phyloP scores from a whole-genome alignment of 106 monocot genomes.

The Apostasia ramifera region DNA sequence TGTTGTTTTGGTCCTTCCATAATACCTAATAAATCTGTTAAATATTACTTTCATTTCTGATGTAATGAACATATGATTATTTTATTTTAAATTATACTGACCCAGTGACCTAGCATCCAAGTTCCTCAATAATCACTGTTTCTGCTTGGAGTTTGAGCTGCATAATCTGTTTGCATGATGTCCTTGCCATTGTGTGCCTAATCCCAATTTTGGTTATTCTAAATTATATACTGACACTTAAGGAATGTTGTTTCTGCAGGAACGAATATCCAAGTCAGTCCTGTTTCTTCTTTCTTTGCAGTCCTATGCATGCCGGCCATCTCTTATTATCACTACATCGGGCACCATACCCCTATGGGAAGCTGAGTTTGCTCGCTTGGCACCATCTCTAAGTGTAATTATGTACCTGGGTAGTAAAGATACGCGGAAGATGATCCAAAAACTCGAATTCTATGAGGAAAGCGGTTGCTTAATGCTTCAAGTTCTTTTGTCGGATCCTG shows the following conservation, averaged over 20 bases:
- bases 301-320: constrained; percentile 31
- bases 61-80: too few species aligned
- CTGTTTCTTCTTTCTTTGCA: constrained; percentile 36
- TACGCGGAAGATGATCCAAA: constrained; percentile 39
- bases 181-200: too few species aligned
- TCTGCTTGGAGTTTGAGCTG: too few species aligned
- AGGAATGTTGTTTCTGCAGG: constrained; percentile 26
- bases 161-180: too few species aligned
- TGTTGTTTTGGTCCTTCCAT: too few species aligned
- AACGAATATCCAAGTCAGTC: constrained; percentile 50
- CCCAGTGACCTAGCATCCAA: too few species aligned
- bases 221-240: background rate
- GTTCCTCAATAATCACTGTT: too few species aligned
- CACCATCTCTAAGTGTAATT: constrained; percentile 51
- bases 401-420: constrained; percentile 44
- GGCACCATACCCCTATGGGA: constrained; percentile 56
- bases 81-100: too few species aligned
- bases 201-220: too few species aligned
- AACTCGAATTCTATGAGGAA: constrained; percentile 56
- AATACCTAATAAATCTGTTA: too few species aligned
- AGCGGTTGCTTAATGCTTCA: constrained; percentile 60
- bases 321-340: constrained; percentile 43
- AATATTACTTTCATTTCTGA: too few species aligned
- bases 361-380: constrained; percentile 41
- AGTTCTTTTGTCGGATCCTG: constrained; percentile 58